Conservation (phyloP, 2,329 filamentous ascomycete species). For the Anisogramma anomala region DNA sequence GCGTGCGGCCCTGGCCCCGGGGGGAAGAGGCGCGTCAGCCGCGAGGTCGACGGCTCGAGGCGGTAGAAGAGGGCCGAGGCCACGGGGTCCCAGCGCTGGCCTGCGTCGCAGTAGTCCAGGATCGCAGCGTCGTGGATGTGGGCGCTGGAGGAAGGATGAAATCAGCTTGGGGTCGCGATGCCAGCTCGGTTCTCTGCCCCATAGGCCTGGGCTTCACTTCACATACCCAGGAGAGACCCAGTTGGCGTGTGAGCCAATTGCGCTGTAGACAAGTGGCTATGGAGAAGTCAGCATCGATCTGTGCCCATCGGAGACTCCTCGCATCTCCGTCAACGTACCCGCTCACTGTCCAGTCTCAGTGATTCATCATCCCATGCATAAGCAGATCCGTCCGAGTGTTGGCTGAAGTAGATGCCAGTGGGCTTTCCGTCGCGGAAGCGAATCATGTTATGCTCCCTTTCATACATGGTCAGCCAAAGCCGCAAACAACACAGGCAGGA, state of each 20-base stretch:
- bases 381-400: slow-evolving; percentile 10
- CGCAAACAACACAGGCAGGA: not conserved
- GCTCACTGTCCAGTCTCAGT: slow-evolving; percentile 18
- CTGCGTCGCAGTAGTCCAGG: slow-evolving; percentile 25
- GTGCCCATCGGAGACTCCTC: not conserved
- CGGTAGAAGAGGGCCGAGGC: slow-evolving; percentile 27
- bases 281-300: not conserved
- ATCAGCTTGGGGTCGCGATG: not conserved
- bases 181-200: no score
- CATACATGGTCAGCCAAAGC: not conserved
- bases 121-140: slow-evolving; percentile 24
- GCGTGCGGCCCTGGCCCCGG: no score
- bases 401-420: slow-evolving; percentile 13
- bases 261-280: slow-evolving; percentile 26
- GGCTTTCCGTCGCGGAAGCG: slow-evolving; percentile 17
- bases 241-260: slow-evolving; percentile 26
- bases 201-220: no score
- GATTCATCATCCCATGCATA: slow-evolving; percentile 19
- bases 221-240: slow-evolving; percentile 22
- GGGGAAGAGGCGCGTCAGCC: slow-evolving; percentile 16
- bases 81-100: slow-evolving; percentile 24
- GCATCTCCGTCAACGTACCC: slow-evolving; percentile 17
- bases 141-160: slow-evolving; percentile 13
- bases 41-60: slow-evolving; percentile 19
- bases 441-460: slow-evolving; percentile 25